phyloP scores from a whole-genome alignment of 2,329 filamentous ascomycete genomes.

The Trichothecium roseum region DNA sequence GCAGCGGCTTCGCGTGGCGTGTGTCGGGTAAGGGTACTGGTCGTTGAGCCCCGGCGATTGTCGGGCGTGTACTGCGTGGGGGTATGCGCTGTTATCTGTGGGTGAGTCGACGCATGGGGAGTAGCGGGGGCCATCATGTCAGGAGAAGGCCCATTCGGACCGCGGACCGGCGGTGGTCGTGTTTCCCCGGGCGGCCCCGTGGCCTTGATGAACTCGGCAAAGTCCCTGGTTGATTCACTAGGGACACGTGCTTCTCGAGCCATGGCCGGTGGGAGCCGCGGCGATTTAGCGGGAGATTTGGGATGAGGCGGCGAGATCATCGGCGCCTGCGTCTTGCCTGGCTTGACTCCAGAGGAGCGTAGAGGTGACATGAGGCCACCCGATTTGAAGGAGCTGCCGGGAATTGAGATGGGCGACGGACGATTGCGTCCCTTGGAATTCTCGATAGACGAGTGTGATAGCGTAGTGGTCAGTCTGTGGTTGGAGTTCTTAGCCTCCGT shows the following conservation, averaged over 20 bases:
- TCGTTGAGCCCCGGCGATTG: constrained; percentile 26
- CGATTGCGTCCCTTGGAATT: background rate
- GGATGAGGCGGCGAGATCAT: constrained; percentile 10
- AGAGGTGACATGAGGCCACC: background rate
- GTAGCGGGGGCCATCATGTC: constrained; percentile 13
- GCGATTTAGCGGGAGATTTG: constrained; percentile 7
- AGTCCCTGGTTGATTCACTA: constrained; percentile 65
- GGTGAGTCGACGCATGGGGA: constrained; percentile 4
- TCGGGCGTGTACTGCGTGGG: constrained; percentile 14
- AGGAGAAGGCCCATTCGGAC: constrained; percentile 15
- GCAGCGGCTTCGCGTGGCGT: constrained; percentile 63
- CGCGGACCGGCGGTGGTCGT: constrained; percentile 23
- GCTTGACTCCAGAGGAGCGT: background rate
- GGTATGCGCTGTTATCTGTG: constrained; percentile 16
- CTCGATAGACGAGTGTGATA: background rate
- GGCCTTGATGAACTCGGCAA: constrained; percentile 81
- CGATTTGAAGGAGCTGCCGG: background rate
- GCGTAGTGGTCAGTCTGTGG: too few relatives aligned
- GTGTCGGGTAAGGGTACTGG: constrained; percentile 40
- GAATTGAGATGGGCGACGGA: constrained; percentile 3
- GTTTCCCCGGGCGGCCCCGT: constrained; percentile 58
- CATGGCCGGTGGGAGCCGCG: constrained; percentile 12
- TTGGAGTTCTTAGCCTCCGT: background rate
- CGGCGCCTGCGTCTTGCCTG: background rate
- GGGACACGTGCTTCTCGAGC: constrained; percentile 66